Evolutionary conservation across 495 filamentous ascomycete genomes (phyloP).

Genomic region (Penicillium simplicissimum): DNA sequence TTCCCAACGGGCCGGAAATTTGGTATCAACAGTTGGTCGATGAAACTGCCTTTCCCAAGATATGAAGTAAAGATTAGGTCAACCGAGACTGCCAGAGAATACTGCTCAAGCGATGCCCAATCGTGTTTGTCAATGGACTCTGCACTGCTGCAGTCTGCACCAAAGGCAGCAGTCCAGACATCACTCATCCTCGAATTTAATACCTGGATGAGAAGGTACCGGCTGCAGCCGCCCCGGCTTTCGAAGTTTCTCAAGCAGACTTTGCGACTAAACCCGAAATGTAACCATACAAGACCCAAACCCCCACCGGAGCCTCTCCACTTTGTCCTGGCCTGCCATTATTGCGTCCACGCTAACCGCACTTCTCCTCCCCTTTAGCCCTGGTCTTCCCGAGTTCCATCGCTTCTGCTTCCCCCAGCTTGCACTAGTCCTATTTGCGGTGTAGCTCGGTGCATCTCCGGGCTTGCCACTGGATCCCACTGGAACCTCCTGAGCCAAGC

Average conservation of each 20-base stretch:
- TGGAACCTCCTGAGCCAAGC: background rate
- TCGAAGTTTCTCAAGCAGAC: constrained; percentile 17
- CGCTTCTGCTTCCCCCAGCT: constrained; percentile 38
- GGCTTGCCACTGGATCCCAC: constrained; percentile 5
- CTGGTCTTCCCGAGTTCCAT: constrained; percentile 36
- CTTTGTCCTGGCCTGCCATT: background rate
- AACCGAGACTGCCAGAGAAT: background rate
- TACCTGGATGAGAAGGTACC: constrained; percentile 16
- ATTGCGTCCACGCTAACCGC: constrained; percentile 16
- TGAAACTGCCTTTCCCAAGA: background rate
- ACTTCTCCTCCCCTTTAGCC: constrained; percentile 8
- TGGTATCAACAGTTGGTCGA: background rate
- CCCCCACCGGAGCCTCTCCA: constrained; percentile 18
- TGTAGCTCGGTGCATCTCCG: constrained; percentile 5
- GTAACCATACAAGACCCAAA: background rate
- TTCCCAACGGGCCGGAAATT: background rate
- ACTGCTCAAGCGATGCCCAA: background rate
- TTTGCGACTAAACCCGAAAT: constrained; percentile 17
- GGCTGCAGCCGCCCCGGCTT: constrained; percentile 38
- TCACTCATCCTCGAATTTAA: background rate
- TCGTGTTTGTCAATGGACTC: background rate
- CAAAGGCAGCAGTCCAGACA: background rate
- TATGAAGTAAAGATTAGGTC: background rate
- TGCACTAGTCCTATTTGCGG: constrained; percentile 29
- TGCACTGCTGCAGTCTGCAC: background rate